A percentile compares a stretch with the other conserved stretches of the same genome.
These are phyloP conservation scores for Camellia oleifera DNA, from an alignment of 179 eudicot genomes.

Conservation along the genomic window DNA sequence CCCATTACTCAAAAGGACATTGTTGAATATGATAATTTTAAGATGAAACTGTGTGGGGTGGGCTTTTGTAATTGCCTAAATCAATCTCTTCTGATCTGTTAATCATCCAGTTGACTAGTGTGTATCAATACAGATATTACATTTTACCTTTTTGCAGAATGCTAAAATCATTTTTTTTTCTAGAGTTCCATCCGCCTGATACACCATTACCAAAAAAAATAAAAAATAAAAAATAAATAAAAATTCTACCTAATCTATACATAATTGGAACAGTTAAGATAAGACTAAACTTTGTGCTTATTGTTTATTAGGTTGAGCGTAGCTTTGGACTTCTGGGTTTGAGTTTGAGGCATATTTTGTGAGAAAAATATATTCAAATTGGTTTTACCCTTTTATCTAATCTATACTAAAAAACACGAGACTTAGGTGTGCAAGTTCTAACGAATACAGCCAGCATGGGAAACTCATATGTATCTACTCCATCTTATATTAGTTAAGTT, in stretches of 20 bases:
- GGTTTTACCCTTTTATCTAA: background rate
- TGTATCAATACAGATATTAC: no score
- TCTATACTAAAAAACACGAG: background rate
- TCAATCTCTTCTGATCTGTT: no score
- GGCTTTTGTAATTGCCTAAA: no score
- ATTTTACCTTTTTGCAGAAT: no score
- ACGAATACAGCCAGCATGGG: conserved; percentile 15
- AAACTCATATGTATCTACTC: conserved; percentile 23
- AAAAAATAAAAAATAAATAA: background rate
- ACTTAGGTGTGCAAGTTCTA: background rate
- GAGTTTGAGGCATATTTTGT: background rate
- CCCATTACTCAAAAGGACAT: no score
- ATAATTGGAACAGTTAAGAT: background rate
- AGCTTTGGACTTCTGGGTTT: background rate
- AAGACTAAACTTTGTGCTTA: background rate
- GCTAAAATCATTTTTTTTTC: no score
- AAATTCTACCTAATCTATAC: background rate
- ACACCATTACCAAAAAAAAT: background rate
- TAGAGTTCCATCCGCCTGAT: no score
- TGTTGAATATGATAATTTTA: no score
- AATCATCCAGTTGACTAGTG: no score
- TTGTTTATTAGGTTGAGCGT: background rate
- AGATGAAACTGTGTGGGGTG: no score
- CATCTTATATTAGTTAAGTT: conserved; percentile 30
- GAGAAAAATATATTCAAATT: background rate